Evolutionary conservation across 306 rosid species (phyloP), one percentile per base, ranked within the genome.

Genomic region (Quercus wislizeni): DNA sequence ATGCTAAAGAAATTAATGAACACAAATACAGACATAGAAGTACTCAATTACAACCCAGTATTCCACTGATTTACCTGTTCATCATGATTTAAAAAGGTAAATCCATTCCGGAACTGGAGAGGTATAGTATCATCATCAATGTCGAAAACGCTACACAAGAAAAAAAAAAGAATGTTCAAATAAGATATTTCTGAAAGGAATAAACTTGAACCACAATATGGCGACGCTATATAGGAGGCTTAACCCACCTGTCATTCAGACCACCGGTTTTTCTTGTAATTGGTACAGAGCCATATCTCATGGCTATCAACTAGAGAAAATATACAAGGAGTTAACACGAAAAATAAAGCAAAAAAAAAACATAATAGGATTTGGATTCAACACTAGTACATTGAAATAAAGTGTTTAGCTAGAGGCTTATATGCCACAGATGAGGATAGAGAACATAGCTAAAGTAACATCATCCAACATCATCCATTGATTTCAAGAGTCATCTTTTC

Each of bases 241-340:
- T 41, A 70, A 57, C 86, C 56, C 79, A 95, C 99, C 98, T 95
- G 89, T 95, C 99, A 83, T 93, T 91, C 49, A 93, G 90, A 75
- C 98, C 99, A 70, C 99, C 99, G 1, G 98, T 95, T 95, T 90
- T 90, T 84, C 99, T 88, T 69, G 17, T 96, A 73, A 95, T 93
- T 57, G 99, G 99, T 84, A 95, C 76, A 59, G 92, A 82, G 81
- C 99, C 98, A 61, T 91, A 95, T 88, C 94, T 92, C 99, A 95
- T 95, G 76, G 99, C 86, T 86, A 95, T 95, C 99, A 93, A 92
- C 98, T 95, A 87, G 80, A 58, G 41, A 80, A 71, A 23, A 49
- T 41, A 7, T 20, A n/a, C 57, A 71, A 19, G 55, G 57, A 35
- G 27, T 73, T 43, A 3, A 74, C 28, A 43, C 67, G 41, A 56